phyloP scores from a whole-genome alignment of 108 stramenopile species.

The Skeletonema menzelii region DNA sequence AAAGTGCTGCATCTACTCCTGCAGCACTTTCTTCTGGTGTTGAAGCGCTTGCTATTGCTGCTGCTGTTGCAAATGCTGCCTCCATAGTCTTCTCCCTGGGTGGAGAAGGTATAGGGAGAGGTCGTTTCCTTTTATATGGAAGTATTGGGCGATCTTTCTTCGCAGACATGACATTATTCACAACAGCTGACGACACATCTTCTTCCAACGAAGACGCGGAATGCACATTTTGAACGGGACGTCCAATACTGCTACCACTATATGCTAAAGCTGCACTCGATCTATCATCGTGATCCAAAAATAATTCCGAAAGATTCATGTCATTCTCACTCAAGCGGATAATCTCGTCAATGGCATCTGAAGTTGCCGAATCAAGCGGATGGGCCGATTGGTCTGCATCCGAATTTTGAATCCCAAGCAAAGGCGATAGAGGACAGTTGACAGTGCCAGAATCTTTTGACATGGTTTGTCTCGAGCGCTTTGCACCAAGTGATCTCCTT shows the following conservation, averaged over 20 bases:
- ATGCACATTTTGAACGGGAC: neutral
- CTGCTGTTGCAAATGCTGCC: constrained; percentile 16
- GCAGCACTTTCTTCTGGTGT: neutral
- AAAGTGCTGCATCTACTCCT: constrained; percentile 12
- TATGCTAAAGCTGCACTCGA: constrained; percentile 41
- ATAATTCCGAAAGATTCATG: constrained; percentile 51
- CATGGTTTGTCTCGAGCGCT: neutral
- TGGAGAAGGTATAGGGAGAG: constrained; percentile 39
- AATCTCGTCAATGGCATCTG: constrained; percentile 44
- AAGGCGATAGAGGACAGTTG: constrained; percentile 15
- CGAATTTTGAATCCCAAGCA: neutral
- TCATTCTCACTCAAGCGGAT: constrained; percentile 47
- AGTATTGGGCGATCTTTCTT: neutral
- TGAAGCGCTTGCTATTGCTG: constrained; percentile 24
- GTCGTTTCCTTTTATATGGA: constrained; percentile 36
- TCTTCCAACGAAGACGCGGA: constrained; percentile 17
- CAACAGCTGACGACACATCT: constrained; percentile 21
- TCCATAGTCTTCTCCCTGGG: neutral
- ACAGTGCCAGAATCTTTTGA: neutral
- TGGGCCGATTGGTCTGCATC: neutral
- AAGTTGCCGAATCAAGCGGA: constrained; percentile 4
- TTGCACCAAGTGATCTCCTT: constrained; percentile 18
- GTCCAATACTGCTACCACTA: constrained; percentile 15
- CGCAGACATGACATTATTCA: neutral
- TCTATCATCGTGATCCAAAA: constrained; percentile 48